Base-by-base conservation (phyloP, 208 protist species). In the Tetramitus jugosus region DNA sequence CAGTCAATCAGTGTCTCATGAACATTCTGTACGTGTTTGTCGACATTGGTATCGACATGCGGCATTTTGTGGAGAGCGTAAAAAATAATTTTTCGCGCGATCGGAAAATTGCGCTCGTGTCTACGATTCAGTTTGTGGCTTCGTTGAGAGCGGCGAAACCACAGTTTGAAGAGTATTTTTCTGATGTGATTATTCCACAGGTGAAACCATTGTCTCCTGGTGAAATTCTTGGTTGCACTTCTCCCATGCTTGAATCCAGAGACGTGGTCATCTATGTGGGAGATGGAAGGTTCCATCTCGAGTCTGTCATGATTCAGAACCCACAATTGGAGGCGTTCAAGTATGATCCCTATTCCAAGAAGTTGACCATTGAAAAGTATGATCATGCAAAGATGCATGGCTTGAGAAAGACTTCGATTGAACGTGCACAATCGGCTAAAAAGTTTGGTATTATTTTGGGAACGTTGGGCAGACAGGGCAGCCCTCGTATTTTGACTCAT, bases 1-100 rank as follows among this genome's bases (percentile, higher is more conserved):
- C 52, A 93, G 93, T 81, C 88, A 91, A 20, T 40, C 7, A 39
- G 17, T 78, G 74, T 43, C 42, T 91, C 10, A 89, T 93, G 14
- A 95, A 92, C 69, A 97, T 97, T 89, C 91, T 99, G 76, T 99
- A 99, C 83, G 94, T 99, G 3, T 99, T 99, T 88, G 97, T 99
- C 2, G 95, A 98, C 80, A 99, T 99, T 80, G 84, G 92, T 78
- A 97, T 99, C 79, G 96, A 99, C 80, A 87, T 96, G 3, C 77
- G 92, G 23, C 96, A 99, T 85, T 92, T 99, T 78, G 87, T 98
- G 4, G 92, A 97, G 40, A 97, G 95, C 0, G 80, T 99, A 33
- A 88, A 86, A 77, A 80, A 84, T 29, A 94, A 98, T 79, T 91
- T 98, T 31, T 79, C 86, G 23, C 52, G 82, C 14, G 81, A 88